Evolutionary conservation across 148 eudicot genomes (phyloP), one percentile per base, ranked within the genome.

Genomic region (Amaranthus cruentus): DNA sequence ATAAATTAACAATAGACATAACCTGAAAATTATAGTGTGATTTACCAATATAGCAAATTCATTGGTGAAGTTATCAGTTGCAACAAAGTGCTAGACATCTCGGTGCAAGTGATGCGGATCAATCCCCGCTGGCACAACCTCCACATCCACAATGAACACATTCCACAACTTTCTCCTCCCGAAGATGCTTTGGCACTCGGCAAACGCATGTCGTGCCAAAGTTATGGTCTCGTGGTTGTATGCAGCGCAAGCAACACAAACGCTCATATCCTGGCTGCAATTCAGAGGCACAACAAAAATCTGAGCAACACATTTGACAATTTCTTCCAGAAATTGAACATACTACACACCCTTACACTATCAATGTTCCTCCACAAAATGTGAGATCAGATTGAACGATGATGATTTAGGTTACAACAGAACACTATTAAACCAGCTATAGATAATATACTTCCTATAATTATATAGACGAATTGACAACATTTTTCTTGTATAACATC

Each of bases 91-190:
- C 50, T n/a, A 38, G 2, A 2, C 61, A 50, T 18, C 12, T 3
- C n/a, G n/a, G 42, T 9, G 51, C 47, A 5, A 57, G 38, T 18
- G 4, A 9, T 8, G 63, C 62, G 13, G 68, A 69, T 90, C 81
- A 90, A 75, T 93, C 96, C 55, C 98, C 98, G 50, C 96, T 93
- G 18, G 96, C 98, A 81, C 91, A 90, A 42, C 96, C 96, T 73
- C 70, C 62, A 66, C 98, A 93, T 68, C 98, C 94, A 62, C 96
- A 93, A 74, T 89, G 96, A 68, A 90, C 90, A 52, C 98, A 87
- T 79, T 93, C 98, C 11, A 93, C 87, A 54, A 83, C 93, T 79
- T 90, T 90, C 75, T 90, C 98, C 74, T 93, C 98, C 57, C 98
- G 77, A 54, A 93, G 78, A 83, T 93, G 98, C 84, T 90, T 87